A percentile compares a stretch with the other conserved stretches of the same genome.
Evolutionary conservation across 2,329 filamentous ascomycete genomes (phyloP).

Genomic region (Sporothrix globosa): DNA sequence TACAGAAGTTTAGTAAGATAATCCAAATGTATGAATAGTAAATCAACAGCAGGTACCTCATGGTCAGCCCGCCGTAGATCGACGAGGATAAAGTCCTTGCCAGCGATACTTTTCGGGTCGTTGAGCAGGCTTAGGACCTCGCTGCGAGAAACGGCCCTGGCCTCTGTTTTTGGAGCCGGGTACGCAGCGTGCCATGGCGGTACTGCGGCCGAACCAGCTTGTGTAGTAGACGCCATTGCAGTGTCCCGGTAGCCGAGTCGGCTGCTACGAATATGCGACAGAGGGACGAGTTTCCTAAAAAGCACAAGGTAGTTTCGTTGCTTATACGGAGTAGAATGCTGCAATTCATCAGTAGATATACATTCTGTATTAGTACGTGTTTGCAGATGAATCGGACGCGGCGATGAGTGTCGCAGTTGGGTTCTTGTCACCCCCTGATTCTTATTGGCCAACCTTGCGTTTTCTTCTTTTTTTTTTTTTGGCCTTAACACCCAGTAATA

Average conservation of each 20-base stretch:
- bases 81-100: constrained; percentile 44
- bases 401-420: too few species aligned
- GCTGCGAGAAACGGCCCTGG: constrained; percentile 2
- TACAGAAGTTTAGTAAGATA: constrained; percentile 35
- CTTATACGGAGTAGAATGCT: too few species aligned
- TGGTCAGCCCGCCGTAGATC: constrained; percentile 49
- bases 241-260: not conserved
- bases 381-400: too few species aligned
- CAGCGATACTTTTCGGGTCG: not conserved
- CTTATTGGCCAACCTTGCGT: too few species aligned
- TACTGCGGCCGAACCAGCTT: not conserved
- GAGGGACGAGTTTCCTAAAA: too few species aligned
- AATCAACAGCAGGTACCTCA: constrained; percentile 1
- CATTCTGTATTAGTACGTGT: too few species aligned
- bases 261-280: too few species aligned
- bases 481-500: too few species aligned
- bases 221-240: not conserved
- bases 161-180: constrained; percentile 19
- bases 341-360: too few species aligned
- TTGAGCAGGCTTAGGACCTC: constrained; percentile 20
- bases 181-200: constrained; percentile 30
- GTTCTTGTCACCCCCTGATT: too few species aligned
- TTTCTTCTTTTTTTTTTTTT: too few species aligned
- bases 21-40: not conserved
- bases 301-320: too few species aligned